phyloP scores from a whole-genome alignment of 805 yeast genomes.

The Ogataea kodamae region DNA sequence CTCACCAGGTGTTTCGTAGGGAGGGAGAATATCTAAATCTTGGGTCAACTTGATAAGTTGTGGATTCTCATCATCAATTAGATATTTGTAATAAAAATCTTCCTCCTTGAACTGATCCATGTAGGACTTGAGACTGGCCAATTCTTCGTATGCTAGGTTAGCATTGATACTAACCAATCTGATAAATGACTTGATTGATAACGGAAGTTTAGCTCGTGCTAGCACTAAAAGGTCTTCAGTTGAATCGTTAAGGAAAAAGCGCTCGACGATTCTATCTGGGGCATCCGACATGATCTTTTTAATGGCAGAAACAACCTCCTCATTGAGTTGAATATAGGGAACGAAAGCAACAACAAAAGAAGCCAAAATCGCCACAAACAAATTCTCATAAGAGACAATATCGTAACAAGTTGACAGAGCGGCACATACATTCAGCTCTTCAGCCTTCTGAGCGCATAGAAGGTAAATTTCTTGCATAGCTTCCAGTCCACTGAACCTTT shows the following conservation, averaged over 20 bases:
- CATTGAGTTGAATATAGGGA: slow-evolving; percentile 48
- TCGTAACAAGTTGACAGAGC: slow-evolving; percentile 41
- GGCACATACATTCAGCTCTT: slow-evolving; percentile 41
- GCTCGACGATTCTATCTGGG: slow-evolving; percentile 42
- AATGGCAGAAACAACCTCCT: slow-evolving; percentile 41
- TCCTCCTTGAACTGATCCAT: slow-evolving; percentile 44
- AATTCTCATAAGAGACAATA: slow-evolving; percentile 44
- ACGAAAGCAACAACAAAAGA: slow-evolving; percentile 42
- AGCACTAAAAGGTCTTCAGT: slow-evolving; percentile 45
- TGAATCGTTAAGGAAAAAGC: slow-evolving; percentile 44
- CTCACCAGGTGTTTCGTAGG: slow-evolving; percentile 44
- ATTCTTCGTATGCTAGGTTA: slow-evolving; percentile 61
- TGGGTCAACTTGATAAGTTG: slow-evolving; percentile 43
- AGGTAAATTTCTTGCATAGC: slow-evolving; percentile 28
- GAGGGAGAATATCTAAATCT: slow-evolving; percentile 45
- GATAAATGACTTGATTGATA: slow-evolving; percentile 55
- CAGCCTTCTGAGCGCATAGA: slow-evolving; percentile 39
- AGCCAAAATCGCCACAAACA: slow-evolving; percentile 49
- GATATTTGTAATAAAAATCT: slow-evolving; percentile 39
- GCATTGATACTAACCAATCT: slow-evolving; percentile 60
- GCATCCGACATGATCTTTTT: slow-evolving; percentile 40
- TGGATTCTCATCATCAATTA: slow-evolving; percentile 50
- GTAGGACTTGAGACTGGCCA: slow-evolving; percentile 57
- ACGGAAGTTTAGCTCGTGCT: slow-evolving; percentile 73
- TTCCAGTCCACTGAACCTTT: slow-evolving; percentile 18